Evolutionary conservation across 2,329 filamentous ascomycete species (phyloP).

Genomic region (Parascedosporium putredinis): DNA sequence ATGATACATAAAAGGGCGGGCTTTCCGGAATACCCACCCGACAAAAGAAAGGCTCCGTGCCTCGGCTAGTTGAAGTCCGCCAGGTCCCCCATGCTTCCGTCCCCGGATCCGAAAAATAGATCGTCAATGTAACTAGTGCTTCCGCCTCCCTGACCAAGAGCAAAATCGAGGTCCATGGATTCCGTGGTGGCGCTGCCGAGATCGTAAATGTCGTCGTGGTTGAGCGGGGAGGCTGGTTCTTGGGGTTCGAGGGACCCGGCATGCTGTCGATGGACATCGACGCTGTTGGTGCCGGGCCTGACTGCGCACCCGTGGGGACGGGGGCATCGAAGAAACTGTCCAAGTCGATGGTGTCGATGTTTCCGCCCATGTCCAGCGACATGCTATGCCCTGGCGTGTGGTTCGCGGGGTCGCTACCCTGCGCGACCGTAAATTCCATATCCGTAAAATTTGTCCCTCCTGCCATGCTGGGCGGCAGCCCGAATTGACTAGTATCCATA

Average conservation of each 20-base stretch:
- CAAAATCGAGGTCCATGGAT: conserved; percentile 8
- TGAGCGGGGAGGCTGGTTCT: not conserved
- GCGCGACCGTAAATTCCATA: conserved; percentile 45
- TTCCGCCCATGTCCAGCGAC: not conserved
- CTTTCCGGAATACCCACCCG: not conserved
- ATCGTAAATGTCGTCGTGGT: conserved; percentile 4
- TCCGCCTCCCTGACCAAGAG: not conserved
- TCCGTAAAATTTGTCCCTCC: conserved; percentile 42
- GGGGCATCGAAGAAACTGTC: conserved; percentile 5
- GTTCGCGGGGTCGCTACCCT: conserved; percentile 22
- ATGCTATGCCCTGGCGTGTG: conserved; percentile 19
- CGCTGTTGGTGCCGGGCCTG: conserved; percentile 1
- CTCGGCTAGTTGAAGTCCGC: not conserved
- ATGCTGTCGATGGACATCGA: not conserved
- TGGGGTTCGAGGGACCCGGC: not conserved
- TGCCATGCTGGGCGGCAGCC: not conserved
- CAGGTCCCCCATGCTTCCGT: conserved; percentile 5
- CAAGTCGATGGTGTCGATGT: conserved; percentile 3
- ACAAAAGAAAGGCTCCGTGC: not conserved
- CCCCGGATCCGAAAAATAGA: conserved; percentile 4
- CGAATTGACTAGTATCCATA: conserved; percentile 4
- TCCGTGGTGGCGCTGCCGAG: conserved; percentile 2
- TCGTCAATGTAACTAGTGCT: conserved; percentile 6
- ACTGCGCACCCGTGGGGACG: not conserved
- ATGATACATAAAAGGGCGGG: no score